A percentile compares a stretch with the other conserved stretches of the same genome.
phyloP scores from a whole-genome alignment of 1,284 basidiomycete genomes.

The Microbotryomycetes sp. region DNA sequence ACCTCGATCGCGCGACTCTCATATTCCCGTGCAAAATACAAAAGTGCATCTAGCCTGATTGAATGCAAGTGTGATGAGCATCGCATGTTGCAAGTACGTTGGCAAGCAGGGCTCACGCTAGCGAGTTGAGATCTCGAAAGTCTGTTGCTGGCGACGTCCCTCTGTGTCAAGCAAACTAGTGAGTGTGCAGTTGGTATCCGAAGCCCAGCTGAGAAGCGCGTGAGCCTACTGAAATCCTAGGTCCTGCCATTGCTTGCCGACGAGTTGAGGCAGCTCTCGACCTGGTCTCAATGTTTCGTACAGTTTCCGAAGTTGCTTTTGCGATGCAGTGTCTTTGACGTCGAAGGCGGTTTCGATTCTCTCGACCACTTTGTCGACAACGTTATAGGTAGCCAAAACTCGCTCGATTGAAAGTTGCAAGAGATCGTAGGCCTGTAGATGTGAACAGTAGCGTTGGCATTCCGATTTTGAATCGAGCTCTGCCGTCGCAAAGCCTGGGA shows the following conservation, averaged over 20 bases:
- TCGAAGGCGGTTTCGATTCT: background rate
- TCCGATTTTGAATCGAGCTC: no score
- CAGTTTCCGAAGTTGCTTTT: constrained; percentile 12
- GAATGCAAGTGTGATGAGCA: background rate
- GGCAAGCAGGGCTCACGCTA: constrained; percentile 9
- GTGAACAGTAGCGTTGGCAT: background rate
- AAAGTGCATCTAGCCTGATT: constrained; percentile 14
- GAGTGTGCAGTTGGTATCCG: background rate
- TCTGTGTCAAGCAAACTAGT: constrained; percentile 1
- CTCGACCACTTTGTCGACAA: constrained; percentile 11
- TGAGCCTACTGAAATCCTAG: constrained; percentile 29
- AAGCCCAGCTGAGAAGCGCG: background rate
- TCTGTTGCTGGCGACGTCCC: constrained; percentile 23
- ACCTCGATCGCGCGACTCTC: constrained; percentile 20
- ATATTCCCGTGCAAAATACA: constrained; percentile 18
- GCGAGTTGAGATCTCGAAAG: constrained; percentile 24
- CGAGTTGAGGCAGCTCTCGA: background rate
- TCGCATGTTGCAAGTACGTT: background rate
- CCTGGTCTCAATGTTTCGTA: constrained; percentile 21
- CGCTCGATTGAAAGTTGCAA: constrained; percentile 11
- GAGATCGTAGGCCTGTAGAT: constrained; percentile 20
- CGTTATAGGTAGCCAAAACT: constrained; percentile 11
- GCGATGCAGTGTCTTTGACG: background rate
- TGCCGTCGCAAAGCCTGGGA: no score
- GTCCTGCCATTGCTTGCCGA: constrained; percentile 31